These are phyloP conservation scores for Turnera subulata DNA, from an alignment of 345 rosid species.

Conservation along the genomic window DNA sequence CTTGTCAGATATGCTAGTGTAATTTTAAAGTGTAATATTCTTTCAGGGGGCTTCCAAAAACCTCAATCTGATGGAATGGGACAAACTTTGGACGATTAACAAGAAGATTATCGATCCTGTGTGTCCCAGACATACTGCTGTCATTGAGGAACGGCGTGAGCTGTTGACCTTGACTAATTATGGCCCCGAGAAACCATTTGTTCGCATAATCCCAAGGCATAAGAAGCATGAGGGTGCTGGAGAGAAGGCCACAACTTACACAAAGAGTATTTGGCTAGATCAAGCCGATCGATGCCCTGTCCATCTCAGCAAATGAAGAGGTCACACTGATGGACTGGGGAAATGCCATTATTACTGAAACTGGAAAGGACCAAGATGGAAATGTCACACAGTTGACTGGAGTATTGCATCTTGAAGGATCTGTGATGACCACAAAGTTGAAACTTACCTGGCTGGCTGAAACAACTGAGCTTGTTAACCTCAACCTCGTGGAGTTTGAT, in stretches of 20 bases:
- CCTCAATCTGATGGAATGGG: slow-evolving; percentile 98
- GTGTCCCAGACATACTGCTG: slow-evolving; percentile 95
- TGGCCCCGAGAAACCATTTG: slow-evolving; percentile 71
- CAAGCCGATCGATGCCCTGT: slow-evolving; percentile 70
- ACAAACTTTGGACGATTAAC: slow-evolving; percentile 93
- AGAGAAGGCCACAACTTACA: slow-evolving; percentile 77
- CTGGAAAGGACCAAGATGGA: slow-evolving; percentile 57
- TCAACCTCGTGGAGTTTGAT: slow-evolving; percentile 13
- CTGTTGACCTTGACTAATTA: slow-evolving; percentile 51
- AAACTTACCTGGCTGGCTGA: slow-evolving; percentile 78
- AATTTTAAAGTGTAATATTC: neutral
- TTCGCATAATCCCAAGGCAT: slow-evolving; percentile 73
- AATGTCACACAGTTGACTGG: slow-evolving; percentile 52
- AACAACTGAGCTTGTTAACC: slow-evolving; percentile 4
- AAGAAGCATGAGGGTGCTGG: slow-evolving; percentile 94
- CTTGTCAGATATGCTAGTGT: too few relatives aligned
- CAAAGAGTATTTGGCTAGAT: slow-evolving; percentile 77
- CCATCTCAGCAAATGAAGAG: slow-evolving; percentile 68
- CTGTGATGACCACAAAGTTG: slow-evolving; percentile 82
- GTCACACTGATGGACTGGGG: slow-evolving; percentile 96
- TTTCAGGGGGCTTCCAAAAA: slow-evolving; percentile 89
- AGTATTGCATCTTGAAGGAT: slow-evolving; percentile 73
- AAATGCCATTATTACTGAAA: slow-evolving; percentile 70
- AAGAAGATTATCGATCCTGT: slow-evolving; percentile 92
- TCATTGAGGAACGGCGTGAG: slow-evolving; percentile 54